A percentile compares a stretch with the other conserved stretches of the same genome.
Evolutionary conservation across 805 yeast genomes (phyloP).

Genomic region (Ogataea trehaloabstinens): DNA sequence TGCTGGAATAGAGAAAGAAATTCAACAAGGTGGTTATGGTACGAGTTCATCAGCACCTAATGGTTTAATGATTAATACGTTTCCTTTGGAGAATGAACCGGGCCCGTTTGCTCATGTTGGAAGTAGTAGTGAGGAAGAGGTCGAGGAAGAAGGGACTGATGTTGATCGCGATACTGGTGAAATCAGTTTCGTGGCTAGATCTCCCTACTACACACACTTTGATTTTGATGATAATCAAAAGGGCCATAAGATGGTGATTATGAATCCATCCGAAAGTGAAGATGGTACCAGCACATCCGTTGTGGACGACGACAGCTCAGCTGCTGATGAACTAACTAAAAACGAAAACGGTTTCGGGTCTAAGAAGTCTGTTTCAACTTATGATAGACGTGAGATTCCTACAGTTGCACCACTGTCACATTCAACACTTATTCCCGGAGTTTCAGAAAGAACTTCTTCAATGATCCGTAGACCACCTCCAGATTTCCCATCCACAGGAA

Average conservation of each 20-base stretch:
- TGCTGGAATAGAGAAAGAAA: not conserved
- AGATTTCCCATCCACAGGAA: constrained; percentile 34
- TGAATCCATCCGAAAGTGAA: constrained; percentile 16
- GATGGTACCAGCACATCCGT: constrained; percentile 5
- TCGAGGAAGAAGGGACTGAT: constrained; percentile 14
- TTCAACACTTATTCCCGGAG: constrained; percentile 21
- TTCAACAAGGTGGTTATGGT: too few relatives aligned
- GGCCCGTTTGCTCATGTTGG: too few relatives aligned
- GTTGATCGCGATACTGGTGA: constrained; percentile 25
- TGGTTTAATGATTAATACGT: constrained; percentile 2
- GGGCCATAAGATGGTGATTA: constrained; percentile 23
- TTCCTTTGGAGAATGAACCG: not conserved
- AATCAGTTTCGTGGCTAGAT: constrained; percentile 34
- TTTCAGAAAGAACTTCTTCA: constrained; percentile 6
- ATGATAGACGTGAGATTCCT: constrained; percentile 40
- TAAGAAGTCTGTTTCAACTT: constrained; percentile 14
- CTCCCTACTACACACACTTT: constrained; percentile 32
- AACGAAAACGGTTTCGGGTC: not conserved
- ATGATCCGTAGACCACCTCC: constrained; percentile 39
- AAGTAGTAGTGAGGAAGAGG: not conserved
- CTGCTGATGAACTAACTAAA: not conserved
- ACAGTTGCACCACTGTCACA: constrained; percentile 31
- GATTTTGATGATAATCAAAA: constrained; percentile 16
- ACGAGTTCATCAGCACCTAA: too few relatives aligned
- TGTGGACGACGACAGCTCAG: not conserved